These are phyloP conservation scores for Backusella liffmaniae DNA, from an alignment of 192 early-diverging fungal genomes.

Conservation along the genomic window DNA sequence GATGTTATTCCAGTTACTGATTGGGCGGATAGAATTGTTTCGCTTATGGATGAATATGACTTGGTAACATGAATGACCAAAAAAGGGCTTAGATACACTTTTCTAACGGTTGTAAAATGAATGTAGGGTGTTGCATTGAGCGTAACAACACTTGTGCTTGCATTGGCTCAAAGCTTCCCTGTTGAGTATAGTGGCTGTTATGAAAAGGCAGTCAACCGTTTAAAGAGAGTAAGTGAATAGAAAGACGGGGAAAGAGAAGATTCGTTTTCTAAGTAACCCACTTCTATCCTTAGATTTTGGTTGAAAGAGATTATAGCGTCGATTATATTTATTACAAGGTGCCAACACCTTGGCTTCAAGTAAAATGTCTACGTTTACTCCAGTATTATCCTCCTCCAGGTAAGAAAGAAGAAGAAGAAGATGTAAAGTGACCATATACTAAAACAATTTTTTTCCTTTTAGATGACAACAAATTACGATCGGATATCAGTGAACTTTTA, in stretches of 20 bases:
- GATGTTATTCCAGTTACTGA: constrained; percentile 83
- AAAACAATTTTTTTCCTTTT: constrained; percentile 2
- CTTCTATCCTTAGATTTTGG: constrained; percentile 60
- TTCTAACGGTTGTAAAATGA: neutral
- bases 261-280: neutral
- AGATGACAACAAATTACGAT: constrained; percentile 56
- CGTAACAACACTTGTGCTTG: constrained; percentile 83
- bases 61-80: constrained; percentile 44
- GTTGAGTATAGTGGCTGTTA: constrained; percentile 77
- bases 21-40: constrained; percentile 83
- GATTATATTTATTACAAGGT: constrained; percentile 99
- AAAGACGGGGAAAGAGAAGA: neutral
- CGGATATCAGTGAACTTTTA: constrained; percentile 70
- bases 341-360: constrained; percentile 96
- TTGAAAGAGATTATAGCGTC: constrained; percentile 75
- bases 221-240: constrained; percentile 64
- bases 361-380: constrained; percentile 90
- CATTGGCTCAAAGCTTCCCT: constrained; percentile 88
- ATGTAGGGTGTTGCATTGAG: constrained; percentile 79
- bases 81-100: too few species aligned
- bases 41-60: constrained; percentile 86
- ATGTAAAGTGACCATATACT: neutral
- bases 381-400: constrained; percentile 94
- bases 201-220: constrained; percentile 72
- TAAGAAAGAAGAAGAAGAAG: constrained; percentile 14